Base-by-base conservation (phyloP, 805 yeast genomes). In the Grigorovia transvaalensis region DNA sequence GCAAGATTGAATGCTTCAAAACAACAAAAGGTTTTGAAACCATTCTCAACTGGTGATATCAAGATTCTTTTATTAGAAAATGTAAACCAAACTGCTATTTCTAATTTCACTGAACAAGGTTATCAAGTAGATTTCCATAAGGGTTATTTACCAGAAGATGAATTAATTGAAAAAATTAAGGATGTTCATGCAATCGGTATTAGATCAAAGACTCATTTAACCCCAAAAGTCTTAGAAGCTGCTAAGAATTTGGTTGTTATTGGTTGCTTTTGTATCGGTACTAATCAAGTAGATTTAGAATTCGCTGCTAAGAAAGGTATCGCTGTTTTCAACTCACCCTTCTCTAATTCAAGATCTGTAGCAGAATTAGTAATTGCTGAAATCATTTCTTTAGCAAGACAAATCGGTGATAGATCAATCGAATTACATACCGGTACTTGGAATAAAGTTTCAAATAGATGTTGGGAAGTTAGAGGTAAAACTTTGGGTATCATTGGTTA, bases 381-480 rank as follows among this genome's bases (percentile, higher is more conserved):
- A 74, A 82, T 93, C 67, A 88, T 93, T 68, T 76, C 93, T 47
- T 77, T 93, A 64, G 96, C 99, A 30, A 85, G 99, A 76, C 99
- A 93, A 75, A 72, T 91, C 56, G 96, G 97, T 65, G 99, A 93
- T 71, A 84, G 99, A 73, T 88, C 96, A 40, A 84, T 85, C 59
- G 99, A 93, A 76, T 69, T 93, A 76, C 99, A 91, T 76, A 80
- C 91, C 51, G 97, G 97, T 58, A 83, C 91, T 56, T 93, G 99
- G 99, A 93, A 93, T 77, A 93, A 93, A 75, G 97, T 91, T 61
- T 77, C 86, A 63, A 78, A 88, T 59, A 89, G 80, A 71, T 93
- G 99, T 75, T 93, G 98, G 98, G 99, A 93, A 74, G 90, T 93
- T 61, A 86, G 99, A 75, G 99, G 99, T 60, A 93, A 93, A 73